Conservation (phyloP, 169 alveolate species). For the Eimeria brunetti region DNA sequence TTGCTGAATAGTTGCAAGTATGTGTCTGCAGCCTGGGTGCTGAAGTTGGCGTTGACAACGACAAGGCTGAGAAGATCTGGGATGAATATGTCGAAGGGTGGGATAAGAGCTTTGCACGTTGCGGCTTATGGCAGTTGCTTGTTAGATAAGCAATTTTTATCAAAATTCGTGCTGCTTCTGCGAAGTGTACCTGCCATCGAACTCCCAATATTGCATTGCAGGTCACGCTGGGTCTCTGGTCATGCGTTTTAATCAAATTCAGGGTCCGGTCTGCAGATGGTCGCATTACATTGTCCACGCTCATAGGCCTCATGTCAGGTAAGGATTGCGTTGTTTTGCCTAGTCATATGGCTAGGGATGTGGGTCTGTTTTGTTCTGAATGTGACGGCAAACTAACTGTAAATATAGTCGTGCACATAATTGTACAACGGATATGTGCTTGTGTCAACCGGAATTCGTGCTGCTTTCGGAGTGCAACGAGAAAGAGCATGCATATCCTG, state of each 20-base stretch:
- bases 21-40: conserved; percentile 53
- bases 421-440: background rate
- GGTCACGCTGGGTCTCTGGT: background rate
- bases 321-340: background rate
- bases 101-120: background rate
- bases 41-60: conserved; percentile 66
- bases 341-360: background rate
- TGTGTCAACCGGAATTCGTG: background rate
- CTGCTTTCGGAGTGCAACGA: background rate
- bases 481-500: background rate
- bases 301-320: conserved; percentile 73
- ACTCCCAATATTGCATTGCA: background rate
- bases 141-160: too few relatives aligned
- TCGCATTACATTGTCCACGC: conserved; percentile 67
- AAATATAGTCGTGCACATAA: background rate
- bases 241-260: background rate
- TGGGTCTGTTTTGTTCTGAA: background rate
- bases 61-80: conserved; percentile 76
- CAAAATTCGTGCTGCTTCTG: background rate
- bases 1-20: background rate
- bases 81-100: conserved; percentile 62
- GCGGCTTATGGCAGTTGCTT: background rate
- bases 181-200: background rate
- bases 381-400: background rate
- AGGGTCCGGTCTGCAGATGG: conserved; percentile 55